These are phyloP conservation scores for Petrea volubilis DNA, from an alignment of 257 asterid species.

Conservation along the genomic window DNA sequence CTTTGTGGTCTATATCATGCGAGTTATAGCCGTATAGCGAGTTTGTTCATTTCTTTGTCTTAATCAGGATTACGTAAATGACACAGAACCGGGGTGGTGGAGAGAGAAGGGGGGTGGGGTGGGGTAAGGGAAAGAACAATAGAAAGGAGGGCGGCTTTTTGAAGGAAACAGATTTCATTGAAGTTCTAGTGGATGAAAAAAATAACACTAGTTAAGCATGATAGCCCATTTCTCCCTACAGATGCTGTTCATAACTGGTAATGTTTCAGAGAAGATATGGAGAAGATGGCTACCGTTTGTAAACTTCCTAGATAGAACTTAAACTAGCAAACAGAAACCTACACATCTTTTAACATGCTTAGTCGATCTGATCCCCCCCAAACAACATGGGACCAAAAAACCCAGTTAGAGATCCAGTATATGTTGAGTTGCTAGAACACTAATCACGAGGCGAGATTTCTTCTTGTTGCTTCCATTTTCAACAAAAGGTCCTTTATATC, in stretches of 20 bases:
- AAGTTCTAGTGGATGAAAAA: constrained; percentile 5
- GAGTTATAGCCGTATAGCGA: too few relatives aligned
- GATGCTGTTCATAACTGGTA: constrained; percentile 22
- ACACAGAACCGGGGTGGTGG: background rate
- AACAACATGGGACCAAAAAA: background rate
- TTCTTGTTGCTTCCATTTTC: constrained; percentile 88
- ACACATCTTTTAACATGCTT: constrained; percentile 15
- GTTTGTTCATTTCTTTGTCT: too few relatives aligned
- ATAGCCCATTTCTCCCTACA: constrained; percentile 28
- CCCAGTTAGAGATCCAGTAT: background rate
- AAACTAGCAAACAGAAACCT: constrained; percentile 35
- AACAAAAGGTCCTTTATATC: constrained; percentile 84
- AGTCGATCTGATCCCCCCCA: background rate
- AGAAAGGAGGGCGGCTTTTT: too few relatives aligned
- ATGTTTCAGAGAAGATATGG: constrained; percentile 6
- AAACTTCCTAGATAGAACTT: constrained; percentile 48
- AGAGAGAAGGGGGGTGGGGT: background rate
- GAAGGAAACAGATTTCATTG: constrained; percentile 15
- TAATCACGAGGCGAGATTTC: constrained; percentile 61
- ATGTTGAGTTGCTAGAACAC: background rate
- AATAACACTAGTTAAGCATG: constrained; percentile 21
- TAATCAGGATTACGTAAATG: too few relatives aligned
- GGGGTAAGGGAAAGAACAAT: background rate
- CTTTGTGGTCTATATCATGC: too few relatives aligned
- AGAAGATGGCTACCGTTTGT: constrained; percentile 41